Evolutionary conservation across 2,329 filamentous ascomycete species (phyloP).

Genomic region (Trichoderma pleuroti): DNA sequence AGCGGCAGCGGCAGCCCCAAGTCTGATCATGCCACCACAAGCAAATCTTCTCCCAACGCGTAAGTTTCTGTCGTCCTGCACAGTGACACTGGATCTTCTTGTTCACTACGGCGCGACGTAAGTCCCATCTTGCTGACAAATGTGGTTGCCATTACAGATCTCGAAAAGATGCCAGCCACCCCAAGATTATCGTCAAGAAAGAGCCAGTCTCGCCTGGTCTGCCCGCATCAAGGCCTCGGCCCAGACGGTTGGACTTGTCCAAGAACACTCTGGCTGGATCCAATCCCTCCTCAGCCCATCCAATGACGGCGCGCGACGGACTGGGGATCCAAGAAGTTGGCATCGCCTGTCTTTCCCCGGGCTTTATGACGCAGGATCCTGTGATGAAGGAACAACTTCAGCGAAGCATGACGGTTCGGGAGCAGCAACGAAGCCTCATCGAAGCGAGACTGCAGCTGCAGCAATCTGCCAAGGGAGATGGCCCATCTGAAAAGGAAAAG

Average conservation of each 20-base stretch:
- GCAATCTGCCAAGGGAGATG: slow-evolving; percentile 72
- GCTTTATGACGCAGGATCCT: slow-evolving; percentile 95
- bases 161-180: slow-evolving; percentile 54
- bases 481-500: slow-evolving; percentile 55
- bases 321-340: slow-evolving; percentile 89
- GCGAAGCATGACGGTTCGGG: slow-evolving; percentile 85
- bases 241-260: slow-evolving; percentile 74
- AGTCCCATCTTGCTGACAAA: slow-evolving; percentile 17
- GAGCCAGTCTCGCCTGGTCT: slow-evolving; percentile 87
- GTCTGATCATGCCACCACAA: slow-evolving; percentile 33
- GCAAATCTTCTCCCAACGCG: slow-evolving; percentile 57
- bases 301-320: slow-evolving; percentile 74
- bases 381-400: slow-evolving; percentile 93
- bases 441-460: slow-evolving; percentile 80
- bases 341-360: slow-evolving; percentile 88
- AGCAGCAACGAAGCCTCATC: slow-evolving; percentile 93
- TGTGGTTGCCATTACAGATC: slow-evolving; percentile 28
- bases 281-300: slow-evolving; percentile 61
- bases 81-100: background rate
- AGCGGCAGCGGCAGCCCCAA: slow-evolving; percentile 50
- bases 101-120: background rate
- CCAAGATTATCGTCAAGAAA: slow-evolving; percentile 93
- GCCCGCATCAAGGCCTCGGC: slow-evolving; percentile 57
- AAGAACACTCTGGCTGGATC: slow-evolving; percentile 53
- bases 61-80: slow-evolving; percentile 40